phyloP scores from a whole-genome alignment of 352 stramenopile species.

The Phytophthora quininea region DNA sequence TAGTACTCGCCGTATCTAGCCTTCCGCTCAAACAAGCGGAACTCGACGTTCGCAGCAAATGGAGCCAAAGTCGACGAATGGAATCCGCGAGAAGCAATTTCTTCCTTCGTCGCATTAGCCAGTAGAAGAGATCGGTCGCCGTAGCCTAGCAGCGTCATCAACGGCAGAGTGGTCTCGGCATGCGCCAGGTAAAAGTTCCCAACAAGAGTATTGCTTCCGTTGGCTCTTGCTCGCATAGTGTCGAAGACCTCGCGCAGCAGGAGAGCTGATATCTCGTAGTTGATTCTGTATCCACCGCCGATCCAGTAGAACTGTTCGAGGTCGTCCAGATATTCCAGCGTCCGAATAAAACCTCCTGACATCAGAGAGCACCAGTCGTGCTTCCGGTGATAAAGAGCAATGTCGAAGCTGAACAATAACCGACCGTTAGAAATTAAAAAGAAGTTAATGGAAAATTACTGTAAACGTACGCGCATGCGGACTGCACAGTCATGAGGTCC shows the following conservation, averaged over 20 bases:
- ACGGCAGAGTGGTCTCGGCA: conserved; percentile 58
- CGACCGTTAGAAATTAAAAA: neutral
- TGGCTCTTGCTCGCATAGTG: conserved; percentile 26
- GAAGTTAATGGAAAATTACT: no score
- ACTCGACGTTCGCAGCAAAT: conserved; percentile 58
- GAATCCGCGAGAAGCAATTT: conserved; percentile 43
- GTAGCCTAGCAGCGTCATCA: conserved; percentile 58
- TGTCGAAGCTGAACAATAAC: conserved; percentile 40
- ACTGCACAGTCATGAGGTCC: conserved; percentile 43
- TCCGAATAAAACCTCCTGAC: conserved; percentile 25
- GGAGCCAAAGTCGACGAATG: conserved; percentile 47
- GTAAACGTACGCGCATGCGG: conserved; percentile 48
- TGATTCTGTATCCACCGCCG: conserved; percentile 50
- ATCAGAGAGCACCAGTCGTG: conserved; percentile 55
- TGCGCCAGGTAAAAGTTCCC: conserved; percentile 62
- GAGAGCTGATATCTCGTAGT: conserved; percentile 56
- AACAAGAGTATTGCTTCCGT: conserved; percentile 7
- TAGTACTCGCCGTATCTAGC: conserved; percentile 17
- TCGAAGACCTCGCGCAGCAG: conserved; percentile 43
- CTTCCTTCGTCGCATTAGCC: conserved; percentile 29
- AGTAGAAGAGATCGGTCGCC: conserved; percentile 34
- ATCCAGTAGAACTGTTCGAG: conserved; percentile 56
- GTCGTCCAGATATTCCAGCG: conserved; percentile 53
- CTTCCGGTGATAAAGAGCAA: conserved; percentile 47
- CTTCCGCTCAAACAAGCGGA: conserved; percentile 45